A percentile compares a stretch with the other conserved stretches of the same genome.
Evolutionary conservation across 2,329 filamentous ascomycete species (phyloP).

Genomic region (Cladosporium velox): DNA sequence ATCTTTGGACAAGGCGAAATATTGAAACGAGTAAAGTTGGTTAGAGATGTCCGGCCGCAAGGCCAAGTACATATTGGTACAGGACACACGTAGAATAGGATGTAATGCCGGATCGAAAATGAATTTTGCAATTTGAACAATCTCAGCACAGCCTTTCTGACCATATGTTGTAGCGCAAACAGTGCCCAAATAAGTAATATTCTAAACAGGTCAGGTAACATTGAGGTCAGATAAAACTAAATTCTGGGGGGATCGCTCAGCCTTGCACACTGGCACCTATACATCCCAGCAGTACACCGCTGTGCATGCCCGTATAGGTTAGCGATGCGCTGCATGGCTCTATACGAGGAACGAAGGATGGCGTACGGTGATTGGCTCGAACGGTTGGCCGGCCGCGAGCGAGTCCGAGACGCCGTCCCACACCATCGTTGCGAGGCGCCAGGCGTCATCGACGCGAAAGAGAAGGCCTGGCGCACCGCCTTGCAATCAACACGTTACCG

Average conservation of each 20-base stretch:
- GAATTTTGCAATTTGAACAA: background rate
- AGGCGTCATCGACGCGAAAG: slow-evolving; percentile 11
- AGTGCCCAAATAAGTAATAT: background rate
- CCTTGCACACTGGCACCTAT: background rate
- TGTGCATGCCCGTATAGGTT: background rate
- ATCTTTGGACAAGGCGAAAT: background rate
- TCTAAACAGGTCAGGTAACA: background rate
- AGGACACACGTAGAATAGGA: background rate
- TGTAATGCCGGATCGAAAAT: background rate
- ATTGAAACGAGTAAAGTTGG: background rate
- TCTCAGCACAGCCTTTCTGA: background rate
- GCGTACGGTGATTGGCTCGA: background rate
- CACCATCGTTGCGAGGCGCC: background rate
- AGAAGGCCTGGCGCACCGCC: background rate
- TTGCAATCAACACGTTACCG: background rate
- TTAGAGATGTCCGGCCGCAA: background rate
- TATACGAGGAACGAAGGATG: background rate
- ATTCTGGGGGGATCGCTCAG: background rate
- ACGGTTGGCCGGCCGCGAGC: background rate
- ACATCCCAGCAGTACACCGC: background rate
- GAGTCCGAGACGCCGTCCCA: slow-evolving; percentile 10
- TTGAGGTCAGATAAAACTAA: background rate
- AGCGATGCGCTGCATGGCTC: background rate
- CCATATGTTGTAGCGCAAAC: background rate
- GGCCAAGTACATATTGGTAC: background rate